Evolutionary conservation across 2,329 filamentous ascomycete genomes (phyloP).

Genomic region (Cladosporium cucumerinum): DNA sequence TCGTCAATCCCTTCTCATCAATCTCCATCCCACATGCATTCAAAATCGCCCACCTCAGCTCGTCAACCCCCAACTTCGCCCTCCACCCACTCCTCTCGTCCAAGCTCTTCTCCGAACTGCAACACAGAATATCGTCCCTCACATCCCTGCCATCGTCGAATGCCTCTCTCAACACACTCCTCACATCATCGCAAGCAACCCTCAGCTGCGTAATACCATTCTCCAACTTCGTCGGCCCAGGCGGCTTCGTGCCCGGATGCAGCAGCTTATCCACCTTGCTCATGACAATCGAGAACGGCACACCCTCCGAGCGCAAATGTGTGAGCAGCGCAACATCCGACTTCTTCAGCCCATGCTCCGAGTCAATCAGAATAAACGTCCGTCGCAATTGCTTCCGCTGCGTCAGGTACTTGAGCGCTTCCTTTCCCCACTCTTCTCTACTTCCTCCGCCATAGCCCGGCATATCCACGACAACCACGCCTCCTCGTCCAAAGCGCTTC

Average conservation of each 20-base stretch:
- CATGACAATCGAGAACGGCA: constrained; percentile 64
- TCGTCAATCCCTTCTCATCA: constrained; percentile 25
- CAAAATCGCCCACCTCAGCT: constrained; percentile 62
- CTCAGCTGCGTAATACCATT: constrained; percentile 36
- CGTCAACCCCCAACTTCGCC: constrained; percentile 59
- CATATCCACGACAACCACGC: constrained; percentile 64
- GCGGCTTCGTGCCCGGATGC: constrained; percentile 28
- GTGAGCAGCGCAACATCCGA: constrained; percentile 57
- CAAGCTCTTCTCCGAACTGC: constrained; percentile 51
- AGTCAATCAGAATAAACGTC: constrained; percentile 64
- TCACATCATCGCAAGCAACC: constrained; percentile 39
- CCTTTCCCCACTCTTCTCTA: constrained; percentile 59
- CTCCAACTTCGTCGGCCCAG: constrained; percentile 25
- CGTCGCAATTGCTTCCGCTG: constrained; percentile 60
- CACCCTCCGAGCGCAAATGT: constrained; percentile 53
- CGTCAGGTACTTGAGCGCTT: constrained; percentile 66
- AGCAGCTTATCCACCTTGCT: constrained; percentile 62
- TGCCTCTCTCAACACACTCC: constrained; percentile 43
- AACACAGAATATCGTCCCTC: constrained; percentile 59
- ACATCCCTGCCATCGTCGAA: constrained; percentile 37
- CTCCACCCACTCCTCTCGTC: constrained; percentile 44
- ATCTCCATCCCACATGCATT: constrained; percentile 57
- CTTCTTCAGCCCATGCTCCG: constrained; percentile 61
- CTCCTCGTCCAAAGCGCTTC: constrained; percentile 40
- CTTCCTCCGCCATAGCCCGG: constrained; percentile 67